A percentile compares a stretch with the other conserved stretches of the same genome.
phyloP scores from a whole-genome alignment of 306 rosid species.

The Pyrus betulifolia region DNA sequence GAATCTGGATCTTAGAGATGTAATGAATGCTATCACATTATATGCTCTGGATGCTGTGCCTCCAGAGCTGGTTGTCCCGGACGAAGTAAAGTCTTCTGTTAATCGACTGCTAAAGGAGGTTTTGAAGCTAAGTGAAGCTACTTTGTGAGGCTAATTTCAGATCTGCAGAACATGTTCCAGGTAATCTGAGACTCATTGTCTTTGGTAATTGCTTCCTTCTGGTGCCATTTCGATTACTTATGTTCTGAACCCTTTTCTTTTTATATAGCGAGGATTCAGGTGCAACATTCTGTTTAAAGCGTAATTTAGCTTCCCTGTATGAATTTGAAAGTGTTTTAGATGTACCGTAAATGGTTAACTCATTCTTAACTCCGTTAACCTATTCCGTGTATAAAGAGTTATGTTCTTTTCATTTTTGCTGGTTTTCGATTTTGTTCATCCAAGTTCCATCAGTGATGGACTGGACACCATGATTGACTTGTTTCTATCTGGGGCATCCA shows the following conservation, averaged over 20 bases:
- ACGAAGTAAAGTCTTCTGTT: conserved; percentile 35
- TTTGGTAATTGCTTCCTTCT: background rate
- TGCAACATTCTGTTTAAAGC: background rate
- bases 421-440: background rate
- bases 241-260: background rate
- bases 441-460: background rate
- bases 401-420: background rate
- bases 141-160: conserved; percentile 8
- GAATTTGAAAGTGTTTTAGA: background rate
- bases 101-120: conserved; percentile 52
- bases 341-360: background rate
- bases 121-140: conserved; percentile 46
- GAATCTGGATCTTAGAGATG: conserved; percentile 34
- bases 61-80: conserved; percentile 42
- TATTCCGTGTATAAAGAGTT: background rate
- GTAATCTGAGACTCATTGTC: conserved; percentile 8
- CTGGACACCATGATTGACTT: background rate
- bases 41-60: conserved; percentile 48
- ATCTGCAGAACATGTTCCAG: background rate
- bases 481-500: background rate
- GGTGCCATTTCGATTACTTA: background rate
- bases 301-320: background rate
- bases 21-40: conserved; percentile 36
- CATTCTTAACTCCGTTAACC: background rate
- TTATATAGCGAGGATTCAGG: background rate